Conservation (phyloP, 768 basidiomycete species). For the Hirschioporus abietinus region DNA sequence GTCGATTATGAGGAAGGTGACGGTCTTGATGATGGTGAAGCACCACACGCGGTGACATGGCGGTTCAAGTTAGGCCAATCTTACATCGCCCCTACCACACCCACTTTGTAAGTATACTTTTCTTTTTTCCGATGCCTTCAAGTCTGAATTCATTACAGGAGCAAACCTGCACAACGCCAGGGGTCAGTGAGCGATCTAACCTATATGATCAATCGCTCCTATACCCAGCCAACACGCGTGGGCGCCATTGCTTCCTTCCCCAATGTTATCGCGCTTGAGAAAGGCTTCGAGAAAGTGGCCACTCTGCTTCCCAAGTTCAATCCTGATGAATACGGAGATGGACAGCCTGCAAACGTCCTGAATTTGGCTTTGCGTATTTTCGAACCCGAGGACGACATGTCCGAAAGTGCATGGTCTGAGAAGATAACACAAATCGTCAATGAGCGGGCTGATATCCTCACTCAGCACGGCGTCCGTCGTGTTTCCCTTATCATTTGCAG, state of each 20-base stretch:
- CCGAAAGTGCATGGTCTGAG: conserved; percentile 73
- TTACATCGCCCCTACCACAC: conserved; percentile 82
- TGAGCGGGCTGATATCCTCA: conserved; percentile 53
- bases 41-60: conserved; percentile 82
- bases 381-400: conserved; percentile 69
- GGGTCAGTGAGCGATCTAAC: conserved; percentile 95
- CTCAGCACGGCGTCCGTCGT: conserved; percentile 81
- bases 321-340: conserved; percentile 56
- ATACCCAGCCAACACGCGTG: conserved; percentile 83
- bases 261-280: conserved; percentile 57
- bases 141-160: conserved; percentile 25
- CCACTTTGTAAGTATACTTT: conserved; percentile 40
- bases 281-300: conserved; percentile 73
- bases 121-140: conserved; percentile 3
- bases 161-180: conserved; percentile 58
- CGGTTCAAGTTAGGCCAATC: conserved; percentile 91
- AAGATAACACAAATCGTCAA: conserved; percentile 70
- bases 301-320: conserved; percentile 72
- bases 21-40: conserved; percentile 74
- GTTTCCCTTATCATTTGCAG: conserved; percentile 91
- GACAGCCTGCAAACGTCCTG: conserved; percentile 85
- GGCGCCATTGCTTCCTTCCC: conserved; percentile 93
- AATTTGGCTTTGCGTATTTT: conserved; percentile 92
- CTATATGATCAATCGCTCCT: conserved; percentile 82
- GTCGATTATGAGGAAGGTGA: conserved; percentile 96